A percentile compares a stretch with the other conserved stretches of the same genome.
Conservation (phyloP, 2,329 filamentous ascomycete genomes). For the Acarospora socialis region DNA sequence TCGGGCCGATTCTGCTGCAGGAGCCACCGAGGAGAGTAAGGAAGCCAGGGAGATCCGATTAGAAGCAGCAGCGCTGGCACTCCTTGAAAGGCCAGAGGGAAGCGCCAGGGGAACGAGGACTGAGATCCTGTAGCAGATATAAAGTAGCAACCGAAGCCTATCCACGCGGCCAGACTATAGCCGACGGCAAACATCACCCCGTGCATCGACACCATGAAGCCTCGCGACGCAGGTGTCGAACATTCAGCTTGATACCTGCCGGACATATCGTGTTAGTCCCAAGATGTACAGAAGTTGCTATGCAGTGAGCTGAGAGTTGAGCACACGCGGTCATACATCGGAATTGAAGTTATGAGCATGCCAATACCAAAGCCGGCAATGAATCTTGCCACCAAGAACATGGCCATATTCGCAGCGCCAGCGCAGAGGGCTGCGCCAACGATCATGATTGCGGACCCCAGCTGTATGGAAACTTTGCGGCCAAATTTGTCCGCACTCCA, state of each 20-base stretch:
- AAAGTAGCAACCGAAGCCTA: constrained; percentile 28
- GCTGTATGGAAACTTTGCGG: constrained; percentile 25
- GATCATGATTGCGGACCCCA: constrained; percentile 24
- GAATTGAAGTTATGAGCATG: constrained; percentile 18
- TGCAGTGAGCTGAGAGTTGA: too few relatives aligned
- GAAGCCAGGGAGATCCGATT: constrained; percentile 24
- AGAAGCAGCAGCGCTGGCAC: constrained; percentile 28
- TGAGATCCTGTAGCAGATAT: constrained; percentile 19
- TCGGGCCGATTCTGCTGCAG: constrained; percentile 29
- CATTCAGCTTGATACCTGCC: constrained; percentile 30
- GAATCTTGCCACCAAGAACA: constrained; percentile 28
- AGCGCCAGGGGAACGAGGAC: constrained; percentile 30
- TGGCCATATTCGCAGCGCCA: constrained; percentile 23
- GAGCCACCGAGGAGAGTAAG: constrained; percentile 31
- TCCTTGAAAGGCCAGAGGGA: constrained; percentile 31
- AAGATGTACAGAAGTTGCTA: too few relatives aligned
- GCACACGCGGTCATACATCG: constrained; percentile 14
- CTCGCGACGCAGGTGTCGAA: constrained; percentile 25
- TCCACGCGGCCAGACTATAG: constrained; percentile 27
- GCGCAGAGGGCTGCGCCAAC: constrained; percentile 28
- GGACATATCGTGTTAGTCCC: too few relatives aligned
- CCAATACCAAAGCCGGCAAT: constrained; percentile 26
- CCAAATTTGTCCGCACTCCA: constrained; percentile 27
- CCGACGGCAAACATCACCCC: constrained; percentile 30
- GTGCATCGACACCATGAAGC: constrained; percentile 27